phyloP scores from a whole-genome alignment of 2,329 filamentous ascomycete genomes.

The Fusarium floridanum region DNA sequence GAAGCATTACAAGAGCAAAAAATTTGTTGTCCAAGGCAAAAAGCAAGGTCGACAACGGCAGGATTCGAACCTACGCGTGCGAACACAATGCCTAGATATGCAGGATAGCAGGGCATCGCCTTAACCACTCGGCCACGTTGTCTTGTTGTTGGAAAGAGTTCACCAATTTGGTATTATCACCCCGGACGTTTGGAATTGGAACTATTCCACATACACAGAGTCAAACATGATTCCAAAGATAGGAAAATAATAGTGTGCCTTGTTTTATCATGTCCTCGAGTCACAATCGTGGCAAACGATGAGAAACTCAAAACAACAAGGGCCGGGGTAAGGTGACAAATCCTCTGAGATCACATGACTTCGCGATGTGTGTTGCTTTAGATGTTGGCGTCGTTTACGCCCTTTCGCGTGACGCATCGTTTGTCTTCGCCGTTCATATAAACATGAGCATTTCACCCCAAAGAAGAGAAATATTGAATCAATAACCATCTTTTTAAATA shows the following conservation, averaged over 20 bases:
- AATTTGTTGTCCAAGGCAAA: not conserved
- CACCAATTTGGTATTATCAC: no score
- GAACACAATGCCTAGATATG: not conserved
- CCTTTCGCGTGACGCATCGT: slow-evolving; percentile 35
- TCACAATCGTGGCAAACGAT: not conserved
- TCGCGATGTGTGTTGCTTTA: slow-evolving; percentile 48
- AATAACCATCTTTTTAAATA: not conserved
- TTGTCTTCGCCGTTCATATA: slow-evolving; percentile 4
- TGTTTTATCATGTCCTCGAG: not conserved
- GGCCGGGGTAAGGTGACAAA: not conserved
- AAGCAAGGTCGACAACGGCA: not conserved
- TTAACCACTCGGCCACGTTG: slow-evolving; percentile 3
- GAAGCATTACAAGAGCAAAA: not conserved
- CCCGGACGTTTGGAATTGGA: no score
- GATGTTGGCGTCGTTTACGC: slow-evolving; percentile 42
- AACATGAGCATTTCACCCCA: not conserved
- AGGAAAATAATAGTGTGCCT: not conserved
- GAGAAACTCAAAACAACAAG: not conserved
- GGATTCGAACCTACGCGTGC: not conserved
- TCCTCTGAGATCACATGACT: slow-evolving; percentile 42
- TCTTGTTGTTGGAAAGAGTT: not conserved
- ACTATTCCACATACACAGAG: not conserved
- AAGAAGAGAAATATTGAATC: not conserved
- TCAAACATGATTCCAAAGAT: not conserved
- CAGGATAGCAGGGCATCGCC: not conserved